Conservation (phyloP, 495 filamentous ascomycete species). For the Xylaria sp. region DNA sequence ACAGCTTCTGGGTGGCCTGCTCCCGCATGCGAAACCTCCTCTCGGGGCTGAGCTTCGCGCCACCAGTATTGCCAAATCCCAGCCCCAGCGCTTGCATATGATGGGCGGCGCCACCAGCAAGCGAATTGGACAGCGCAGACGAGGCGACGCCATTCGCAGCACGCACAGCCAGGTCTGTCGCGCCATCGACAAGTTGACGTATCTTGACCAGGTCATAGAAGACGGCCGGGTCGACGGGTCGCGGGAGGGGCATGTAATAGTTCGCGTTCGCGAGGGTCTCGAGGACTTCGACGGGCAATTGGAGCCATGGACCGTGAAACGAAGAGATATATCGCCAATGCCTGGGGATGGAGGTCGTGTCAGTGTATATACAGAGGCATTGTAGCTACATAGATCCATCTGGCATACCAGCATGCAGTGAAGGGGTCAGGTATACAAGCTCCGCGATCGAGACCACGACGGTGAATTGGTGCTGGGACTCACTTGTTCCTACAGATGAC, state of each 20-base stretch:
- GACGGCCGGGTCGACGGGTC: slow-evolving; percentile 78
- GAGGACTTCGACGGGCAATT: slow-evolving; percentile 80
- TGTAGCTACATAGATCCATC: neutral
- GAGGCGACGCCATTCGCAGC: slow-evolving; percentile 74
- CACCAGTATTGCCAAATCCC: slow-evolving; percentile 62
- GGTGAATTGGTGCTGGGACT: slow-evolving; percentile 29
- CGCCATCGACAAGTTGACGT: slow-evolving; percentile 75
- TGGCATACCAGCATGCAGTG: neutral
- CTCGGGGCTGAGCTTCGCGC: slow-evolving; percentile 73
- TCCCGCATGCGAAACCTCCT: slow-evolving; percentile 77
- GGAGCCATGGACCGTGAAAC: slow-evolving; percentile 87
- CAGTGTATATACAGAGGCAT: neutral
- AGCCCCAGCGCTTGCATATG: slow-evolving; percentile 66
- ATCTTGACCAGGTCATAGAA: slow-evolving; percentile 86
- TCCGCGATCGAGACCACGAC: neutral
- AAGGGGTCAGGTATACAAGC: neutral
- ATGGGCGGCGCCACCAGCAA: slow-evolving; percentile 58
- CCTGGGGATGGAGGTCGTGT: slow-evolving; percentile 45
- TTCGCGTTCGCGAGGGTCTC: slow-evolving; percentile 79
- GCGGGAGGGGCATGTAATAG: slow-evolving; percentile 75
- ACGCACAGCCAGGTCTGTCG: slow-evolving; percentile 76
- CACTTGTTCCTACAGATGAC: slow-evolving; percentile 80
- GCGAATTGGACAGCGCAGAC: slow-evolving; percentile 59
- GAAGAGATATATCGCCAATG: slow-evolving; percentile 86
- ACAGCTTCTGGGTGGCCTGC: slow-evolving; percentile 75